Evolutionary conservation across 192 early-diverging fungal species (phyloP).

Genomic region (Coemansia reversa): DNA sequence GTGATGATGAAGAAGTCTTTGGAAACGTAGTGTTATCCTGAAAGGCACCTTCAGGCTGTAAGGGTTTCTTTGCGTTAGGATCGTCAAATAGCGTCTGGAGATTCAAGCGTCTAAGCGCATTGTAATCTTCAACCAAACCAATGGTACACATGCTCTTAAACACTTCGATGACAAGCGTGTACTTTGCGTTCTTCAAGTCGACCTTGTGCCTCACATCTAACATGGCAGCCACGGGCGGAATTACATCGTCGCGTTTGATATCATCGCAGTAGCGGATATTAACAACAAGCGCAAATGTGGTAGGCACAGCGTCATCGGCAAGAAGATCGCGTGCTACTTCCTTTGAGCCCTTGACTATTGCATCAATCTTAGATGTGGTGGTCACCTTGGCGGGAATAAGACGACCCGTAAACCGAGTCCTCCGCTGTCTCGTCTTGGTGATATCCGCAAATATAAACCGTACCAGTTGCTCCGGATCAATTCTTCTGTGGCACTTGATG

Average conservation of each 20-base stretch:
- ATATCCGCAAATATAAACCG: constrained; percentile 52
- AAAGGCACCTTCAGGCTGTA: not conserved
- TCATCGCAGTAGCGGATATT: constrained; percentile 54
- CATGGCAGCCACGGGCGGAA: constrained; percentile 49
- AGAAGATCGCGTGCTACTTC: constrained; percentile 35
- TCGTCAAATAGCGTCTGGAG: constrained; percentile 53
- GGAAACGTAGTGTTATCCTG: not conserved
- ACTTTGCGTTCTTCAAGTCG: constrained; percentile 47
- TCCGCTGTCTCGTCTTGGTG: constrained; percentile 39
- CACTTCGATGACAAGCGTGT: constrained; percentile 51
- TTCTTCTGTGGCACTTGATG: constrained; percentile 44
- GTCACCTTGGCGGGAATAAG: constrained; percentile 48
- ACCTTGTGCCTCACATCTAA: constrained; percentile 54
- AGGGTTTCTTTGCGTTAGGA: not conserved
- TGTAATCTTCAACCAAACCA: constrained; percentile 51
- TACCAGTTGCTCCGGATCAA: constrained; percentile 44
- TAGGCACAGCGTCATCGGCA: constrained; percentile 48
- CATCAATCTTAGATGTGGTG: constrained; percentile 46
- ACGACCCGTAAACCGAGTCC: constrained; percentile 44
- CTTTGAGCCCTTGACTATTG: constrained; percentile 38
- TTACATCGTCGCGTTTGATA: constrained; percentile 49
- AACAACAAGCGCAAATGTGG: constrained; percentile 52
- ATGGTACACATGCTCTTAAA: constrained; percentile 54
- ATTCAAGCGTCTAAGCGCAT: constrained; percentile 37
- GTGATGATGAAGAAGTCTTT: not conserved